phyloP scores from a whole-genome alignment of 2,329 filamentous ascomycete species.

The Colletotrichum sansevieriae region DNA sequence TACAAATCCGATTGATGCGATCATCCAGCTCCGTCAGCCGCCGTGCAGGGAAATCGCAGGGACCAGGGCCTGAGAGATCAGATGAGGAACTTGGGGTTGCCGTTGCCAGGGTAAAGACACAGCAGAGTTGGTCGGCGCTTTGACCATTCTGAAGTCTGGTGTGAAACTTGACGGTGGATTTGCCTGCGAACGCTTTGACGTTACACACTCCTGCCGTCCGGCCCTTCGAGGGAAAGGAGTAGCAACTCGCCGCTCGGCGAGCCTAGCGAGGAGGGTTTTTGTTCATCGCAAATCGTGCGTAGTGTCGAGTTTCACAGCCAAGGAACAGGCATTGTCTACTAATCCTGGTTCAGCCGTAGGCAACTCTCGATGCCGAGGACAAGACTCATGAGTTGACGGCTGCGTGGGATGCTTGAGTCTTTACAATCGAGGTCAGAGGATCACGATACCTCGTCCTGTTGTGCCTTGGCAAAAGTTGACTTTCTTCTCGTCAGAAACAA shows the following conservation, averaged over 20 bases:
- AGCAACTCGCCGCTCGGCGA: conserved; percentile 14
- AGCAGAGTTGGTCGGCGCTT: conserved; percentile 27
- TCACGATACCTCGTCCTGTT: not conserved
- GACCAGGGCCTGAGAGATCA: conserved; percentile 30
- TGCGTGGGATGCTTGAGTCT: not conserved
- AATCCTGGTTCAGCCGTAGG: not conserved
- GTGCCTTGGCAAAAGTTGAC: conserved; percentile 6
- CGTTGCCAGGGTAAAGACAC: conserved; percentile 13
- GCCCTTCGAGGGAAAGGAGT: conserved; percentile 11
- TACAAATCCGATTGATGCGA: conserved; percentile 32
- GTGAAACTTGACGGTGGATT: conserved; percentile 39
- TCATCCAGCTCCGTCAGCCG: conserved; percentile 39
- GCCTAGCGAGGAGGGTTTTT: conserved; percentile 1
- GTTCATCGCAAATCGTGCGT: conserved; percentile 1
- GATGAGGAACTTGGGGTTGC: conserved; percentile 40
- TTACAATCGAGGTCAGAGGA: not conserved
- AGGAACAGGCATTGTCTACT: not conserved
- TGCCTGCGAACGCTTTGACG: conserved; percentile 39
- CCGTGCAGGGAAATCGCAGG: conserved; percentile 18
- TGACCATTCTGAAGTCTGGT: conserved; percentile 37
- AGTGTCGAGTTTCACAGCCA: not conserved
- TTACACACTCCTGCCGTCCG: conserved; percentile 8
- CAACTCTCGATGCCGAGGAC: not conserved
- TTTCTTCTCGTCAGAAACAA: not conserved
- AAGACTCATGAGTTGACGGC: not conserved